phyloP scores from a whole-genome alignment of 2,329 filamentous ascomycete genomes.

The Trichophaea hybrida region DNA sequence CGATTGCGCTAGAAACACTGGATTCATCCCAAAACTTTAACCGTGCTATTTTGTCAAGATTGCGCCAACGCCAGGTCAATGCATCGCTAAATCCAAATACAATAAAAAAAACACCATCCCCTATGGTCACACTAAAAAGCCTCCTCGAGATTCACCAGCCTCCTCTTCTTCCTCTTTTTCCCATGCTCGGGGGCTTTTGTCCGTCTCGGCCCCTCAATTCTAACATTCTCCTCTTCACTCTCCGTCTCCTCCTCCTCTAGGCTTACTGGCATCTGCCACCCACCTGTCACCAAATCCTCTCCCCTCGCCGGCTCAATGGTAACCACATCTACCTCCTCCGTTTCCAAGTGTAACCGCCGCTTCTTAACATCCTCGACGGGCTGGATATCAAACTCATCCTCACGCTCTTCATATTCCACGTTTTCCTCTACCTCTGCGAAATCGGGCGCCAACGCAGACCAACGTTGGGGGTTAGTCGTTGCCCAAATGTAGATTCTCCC shows the following conservation, averaged over 20 bases:
- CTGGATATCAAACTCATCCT: constrained; percentile 97
- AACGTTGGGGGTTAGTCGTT: constrained; percentile 85
- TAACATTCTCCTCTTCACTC: constrained; percentile 63
- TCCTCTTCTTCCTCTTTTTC: not conserved
- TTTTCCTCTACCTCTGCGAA: constrained; percentile 98
- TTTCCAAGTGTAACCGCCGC: constrained; percentile 74
- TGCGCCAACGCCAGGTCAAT: too few species aligned
- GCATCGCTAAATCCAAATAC: too few species aligned
- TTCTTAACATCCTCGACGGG: constrained; percentile 89
- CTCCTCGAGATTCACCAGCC: not conserved
- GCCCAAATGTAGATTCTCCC: constrained; percentile 94
- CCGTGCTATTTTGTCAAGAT: too few species aligned
- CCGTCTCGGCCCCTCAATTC: constrained; percentile 19
- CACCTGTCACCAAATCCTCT: constrained; percentile 35
- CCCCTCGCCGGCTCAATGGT: constrained; percentile 55
- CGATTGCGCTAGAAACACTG: too few species aligned
- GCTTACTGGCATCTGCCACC: constrained; percentile 62
- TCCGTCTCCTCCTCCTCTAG: constrained; percentile 87
- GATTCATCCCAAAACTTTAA: too few species aligned
- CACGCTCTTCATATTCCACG: constrained; percentile 84
- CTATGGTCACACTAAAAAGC: not conserved
- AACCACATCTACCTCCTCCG: constrained; percentile 83
- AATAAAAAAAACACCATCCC: too few species aligned
- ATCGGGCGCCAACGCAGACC: constrained; percentile 92
- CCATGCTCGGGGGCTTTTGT: constrained; percentile 7